Conservation (phyloP, 1,284 basidiomycete genomes). For the Volvariella surrecta region DNA sequence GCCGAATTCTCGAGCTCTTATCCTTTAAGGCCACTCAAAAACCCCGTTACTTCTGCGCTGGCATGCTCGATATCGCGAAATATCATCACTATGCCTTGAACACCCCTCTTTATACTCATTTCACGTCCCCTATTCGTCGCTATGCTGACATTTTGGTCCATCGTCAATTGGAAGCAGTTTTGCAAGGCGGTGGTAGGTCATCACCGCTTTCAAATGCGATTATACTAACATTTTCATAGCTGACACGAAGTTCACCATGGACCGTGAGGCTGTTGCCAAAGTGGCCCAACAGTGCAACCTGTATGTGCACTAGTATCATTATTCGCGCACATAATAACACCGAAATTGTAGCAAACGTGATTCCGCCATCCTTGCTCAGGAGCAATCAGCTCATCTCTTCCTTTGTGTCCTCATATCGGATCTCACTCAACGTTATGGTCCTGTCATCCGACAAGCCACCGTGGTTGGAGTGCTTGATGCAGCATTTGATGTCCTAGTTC, state of each 20-base stretch:
- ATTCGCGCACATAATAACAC: constrained; percentile 7
- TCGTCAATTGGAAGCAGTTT: constrained; percentile 90
- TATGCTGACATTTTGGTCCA: constrained; percentile 96
- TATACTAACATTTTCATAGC: constrained; percentile 25
- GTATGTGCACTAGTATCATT: constrained; percentile 31
- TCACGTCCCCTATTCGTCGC: constrained; percentile 89
- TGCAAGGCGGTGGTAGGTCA: constrained; percentile 61
- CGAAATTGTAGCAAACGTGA: constrained; percentile 65
- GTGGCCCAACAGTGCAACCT: constrained; percentile 97
- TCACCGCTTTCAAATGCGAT: neutral
- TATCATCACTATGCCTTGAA: constrained; percentile 93
- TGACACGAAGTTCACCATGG: constrained; percentile 91
- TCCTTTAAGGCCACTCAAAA: constrained; percentile 85
- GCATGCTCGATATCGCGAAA: constrained; percentile 98
- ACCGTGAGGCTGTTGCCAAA: constrained; percentile 95
- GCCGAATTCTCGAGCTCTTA: constrained; percentile 71
- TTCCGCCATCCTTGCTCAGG: constrained; percentile 87
- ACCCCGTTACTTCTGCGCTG: constrained; percentile 97
- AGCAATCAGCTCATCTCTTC: constrained; percentile 93
- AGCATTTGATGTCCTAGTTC: constrained; percentile 91
- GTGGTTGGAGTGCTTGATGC: constrained; percentile 93
- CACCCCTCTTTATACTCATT: constrained; percentile 93
- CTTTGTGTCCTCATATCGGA: constrained; percentile 91
- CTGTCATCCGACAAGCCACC: constrained; percentile 87
- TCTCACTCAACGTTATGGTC: constrained; percentile 89